Evolutionary conservation across 1,284 basidiomycete genomes (phyloP), one percentile per base, ranked within the genome.

Genomic region (Mycosarcoma mackinlayi): DNA sequence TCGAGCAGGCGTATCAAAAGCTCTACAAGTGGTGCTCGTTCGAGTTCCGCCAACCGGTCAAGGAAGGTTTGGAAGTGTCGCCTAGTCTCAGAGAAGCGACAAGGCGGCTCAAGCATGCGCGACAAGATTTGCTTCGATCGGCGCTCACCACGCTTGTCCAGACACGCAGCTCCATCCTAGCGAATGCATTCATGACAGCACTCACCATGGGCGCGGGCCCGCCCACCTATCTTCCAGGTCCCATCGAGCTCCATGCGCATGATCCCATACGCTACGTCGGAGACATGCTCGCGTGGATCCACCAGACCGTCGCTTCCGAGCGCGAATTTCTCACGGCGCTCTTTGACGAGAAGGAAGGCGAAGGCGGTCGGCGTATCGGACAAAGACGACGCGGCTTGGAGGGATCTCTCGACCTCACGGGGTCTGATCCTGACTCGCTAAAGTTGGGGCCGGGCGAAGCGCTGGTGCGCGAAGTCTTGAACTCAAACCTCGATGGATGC

Each of bases 201-300:
- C 86, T 98, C 16, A 97, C 93, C 0, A 88, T 92, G 10, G 94
- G 95, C 13, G 92, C 92, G 1, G 62, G 60, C 18, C 67, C 79
- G 0, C 92, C 92, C 0, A 89, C 90, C 31, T 92, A 92, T 24
- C 86, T 93, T 1, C 92, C 94, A 0, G 88, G 94, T 3, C 94
- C 95, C 0, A 98, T 98, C 69, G 95, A 98, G 83, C 86, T 98
- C 3, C 94, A 98, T 79, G 95, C 95, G 0, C 95, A 98, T 78
- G 95, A 98, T 81, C 94, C 95, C 0, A 87, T 93, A 66, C 89
- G 95, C 24, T 98, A 98, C 81, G 90, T 96, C 14, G 94, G 95
- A 18, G 95, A 98, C 83, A 98, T 98, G 92, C 88, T 98, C 4
- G 95, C 94, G 0, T 98, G 95, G 96, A 90, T 98, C 1, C 95